Base-by-base conservation (phyloP, 805 yeast species). In the Candida easanensis region DNA sequence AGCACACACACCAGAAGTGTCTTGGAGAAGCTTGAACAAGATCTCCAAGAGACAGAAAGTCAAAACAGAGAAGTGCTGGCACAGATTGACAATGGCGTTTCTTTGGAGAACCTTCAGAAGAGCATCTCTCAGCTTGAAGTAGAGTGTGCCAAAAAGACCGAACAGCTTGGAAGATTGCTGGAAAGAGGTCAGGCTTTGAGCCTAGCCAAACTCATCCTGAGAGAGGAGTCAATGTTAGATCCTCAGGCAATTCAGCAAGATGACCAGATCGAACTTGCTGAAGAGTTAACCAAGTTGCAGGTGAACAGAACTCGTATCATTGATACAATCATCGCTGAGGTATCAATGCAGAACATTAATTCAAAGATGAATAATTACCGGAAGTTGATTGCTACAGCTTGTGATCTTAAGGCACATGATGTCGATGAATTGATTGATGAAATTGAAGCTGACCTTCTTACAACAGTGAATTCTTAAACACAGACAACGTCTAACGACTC, bases 371-470 rank as follows among this genome's bases (percentile, higher is more conserved):
- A 79, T 55, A 88, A 88, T 60, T 84, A 91, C 68, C 74, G 95
- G 50, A 80, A 80, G 56, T 70, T 91, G 48, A 82, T 93, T 33
- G 77, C 91, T 19, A 67, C 80, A 36, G 77, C 88, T 37, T 85
- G 95, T 60, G 95, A 88, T 2, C 72, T 88, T 42, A 78, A 81
- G 38, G 73, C 82, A 17, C 95, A 87, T 46, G 93, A 85, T 47
- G 82, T 91, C 45, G 88, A 84, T 52, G 84, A 86, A 23, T 71
- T 88, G 45, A 70, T 91, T 39, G 91, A 86, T 51, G 97, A 91
- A 17, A 85, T 91, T 33, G 88, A 69, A 45, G 61, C 62, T 20
- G 74, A 68, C 44, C 48, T 69, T 9, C 38, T 56, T 21, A 56
- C 56, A 6, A 53, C 56, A 1, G 56, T 46, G 20, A 33, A n/a